phyloP scores from a whole-genome alignment of 1,284 basidiomycete species.

The Ustilago hordei region DNA sequence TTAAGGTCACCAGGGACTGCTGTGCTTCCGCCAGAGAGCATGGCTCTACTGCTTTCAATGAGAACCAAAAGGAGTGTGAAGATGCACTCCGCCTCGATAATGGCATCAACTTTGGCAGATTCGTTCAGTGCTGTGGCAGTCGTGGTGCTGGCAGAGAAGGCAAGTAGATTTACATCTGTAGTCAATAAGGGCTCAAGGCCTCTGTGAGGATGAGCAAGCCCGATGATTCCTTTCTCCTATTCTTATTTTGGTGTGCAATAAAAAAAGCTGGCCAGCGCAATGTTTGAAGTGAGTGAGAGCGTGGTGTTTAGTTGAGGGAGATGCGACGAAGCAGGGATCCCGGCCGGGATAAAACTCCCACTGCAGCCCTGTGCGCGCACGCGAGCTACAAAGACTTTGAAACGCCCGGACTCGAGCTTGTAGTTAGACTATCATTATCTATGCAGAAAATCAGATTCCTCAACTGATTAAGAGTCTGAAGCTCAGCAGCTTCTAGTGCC shows the following conservation, averaged over 20 bases:
- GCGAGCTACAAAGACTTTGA: too few species aligned
- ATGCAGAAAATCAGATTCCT: too few species aligned
- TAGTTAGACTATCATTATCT: too few species aligned
- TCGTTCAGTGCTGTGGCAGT: constrained; percentile 13
- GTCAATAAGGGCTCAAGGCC: neutral
- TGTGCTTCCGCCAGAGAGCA: constrained; percentile 18
- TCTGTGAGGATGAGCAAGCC: neutral
- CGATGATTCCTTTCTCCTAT: neutral
- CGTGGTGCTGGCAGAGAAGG: constrained; percentile 4
- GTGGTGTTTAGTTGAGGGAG: too few species aligned
- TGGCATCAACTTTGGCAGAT: constrained; percentile 20
- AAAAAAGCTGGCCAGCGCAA: neutral
- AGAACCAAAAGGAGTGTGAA: neutral
- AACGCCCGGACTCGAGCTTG: too few species aligned
- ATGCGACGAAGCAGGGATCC: too few species aligned
- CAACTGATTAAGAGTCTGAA: too few species aligned
- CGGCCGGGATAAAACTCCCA: too few species aligned
- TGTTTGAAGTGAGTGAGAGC: neutral
- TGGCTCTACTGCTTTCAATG: constrained; percentile 15
- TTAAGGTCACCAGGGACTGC: constrained; percentile 22
- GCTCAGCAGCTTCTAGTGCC: too few species aligned
- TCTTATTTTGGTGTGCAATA: neutral
- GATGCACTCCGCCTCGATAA: constrained; percentile 13
- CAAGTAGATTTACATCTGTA: neutral
- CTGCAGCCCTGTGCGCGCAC: too few species aligned